Evolutionary conservation across 129 eudicot genomes (phyloP).

Genomic region (Flaveria bidentis): DNA sequence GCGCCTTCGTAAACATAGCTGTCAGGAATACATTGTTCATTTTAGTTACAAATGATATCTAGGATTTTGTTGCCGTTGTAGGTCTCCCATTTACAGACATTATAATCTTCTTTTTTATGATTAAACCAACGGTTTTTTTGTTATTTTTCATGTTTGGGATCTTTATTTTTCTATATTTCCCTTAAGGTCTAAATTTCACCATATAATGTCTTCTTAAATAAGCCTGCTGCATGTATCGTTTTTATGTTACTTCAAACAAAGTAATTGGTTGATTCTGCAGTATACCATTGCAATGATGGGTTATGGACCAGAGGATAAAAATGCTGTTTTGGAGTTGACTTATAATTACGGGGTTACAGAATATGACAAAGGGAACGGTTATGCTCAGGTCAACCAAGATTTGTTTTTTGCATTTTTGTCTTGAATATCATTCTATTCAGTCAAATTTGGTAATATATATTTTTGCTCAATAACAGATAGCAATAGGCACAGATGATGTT

Average conservation of each 20-base stretch:
- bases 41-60: conserved; percentile 1
- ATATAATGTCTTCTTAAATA: conserved; percentile 12
- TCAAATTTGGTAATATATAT: conserved; percentile 11
- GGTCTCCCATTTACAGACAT: neutral
- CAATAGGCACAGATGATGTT: conserved; percentile 95
- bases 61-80: neutral
- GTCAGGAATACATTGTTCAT: neutral
- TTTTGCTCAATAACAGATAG: conserved; percentile 54
- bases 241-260: conserved; percentile 15
- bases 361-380: conserved; percentile 92
- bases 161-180: conserved; percentile 7
- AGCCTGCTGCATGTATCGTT: neutral
- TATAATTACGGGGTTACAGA: conserved; percentile 93
- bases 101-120: neutral
- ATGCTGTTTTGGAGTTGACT: conserved; percentile 86
- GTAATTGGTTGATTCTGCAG: conserved; percentile 44
- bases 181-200: neutral
- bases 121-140: neutral
- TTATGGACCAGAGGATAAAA: conserved; percentile 93
- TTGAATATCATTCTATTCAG: neutral
- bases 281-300: conserved; percentile 98
- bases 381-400: conserved; percentile 71
- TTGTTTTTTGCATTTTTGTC: neutral
- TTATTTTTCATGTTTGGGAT: neutral
- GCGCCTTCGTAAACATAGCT: neutral